Evolutionary conservation across 169 alveolate genomes (phyloP), one percentile per base, ranked within the genome.

Genomic region (Plasmodium knowlesi): DNA sequence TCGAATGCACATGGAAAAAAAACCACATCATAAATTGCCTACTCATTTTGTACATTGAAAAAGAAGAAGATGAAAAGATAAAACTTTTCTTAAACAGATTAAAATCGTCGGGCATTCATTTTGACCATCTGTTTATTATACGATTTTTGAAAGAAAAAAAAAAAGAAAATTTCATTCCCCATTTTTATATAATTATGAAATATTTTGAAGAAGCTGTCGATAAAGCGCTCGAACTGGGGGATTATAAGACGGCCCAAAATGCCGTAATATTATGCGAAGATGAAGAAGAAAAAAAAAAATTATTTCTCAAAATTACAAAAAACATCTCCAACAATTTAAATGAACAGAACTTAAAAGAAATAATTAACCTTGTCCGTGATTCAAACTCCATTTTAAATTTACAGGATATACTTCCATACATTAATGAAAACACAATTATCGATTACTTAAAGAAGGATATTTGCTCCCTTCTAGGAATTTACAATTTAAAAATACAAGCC

Each of bases 241-340:
- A 91, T 82, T 91, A 91, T 14, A 43, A 81, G 39, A 82, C 84
- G 16, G 95, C 95, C 6, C 82, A 91, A 71, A 91, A 70, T 81
- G 95, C 95, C 39, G 95, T 91, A 3, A 43, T 91, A 25, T 16
- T 91, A 19, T 53, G 89, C 74, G 92, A 91, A 57, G 95, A 91
- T 82, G 95, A 91, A 70, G 95, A 91, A 91, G 95, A 91, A 72
- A 91, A 91, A 82, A 91, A 91, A 91, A 91, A 91, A 91, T 82
- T 91, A 82, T 91, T 91, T 82, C 70, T 91, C 12, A 91, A 91
- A 82, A 91, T 91, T 81, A 78, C 82, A 16, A 91, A 91, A 54
- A 89, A 82, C 74, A 82, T 91, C 25, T 91, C 95, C 41, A 82
- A 82, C 82, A 78, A 91, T 91, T 43, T 91, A 37, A 91, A 91